phyloP scores from a whole-genome alignment of 2,329 filamentous ascomycete species.

The Paramyrothecium roridum region DNA sequence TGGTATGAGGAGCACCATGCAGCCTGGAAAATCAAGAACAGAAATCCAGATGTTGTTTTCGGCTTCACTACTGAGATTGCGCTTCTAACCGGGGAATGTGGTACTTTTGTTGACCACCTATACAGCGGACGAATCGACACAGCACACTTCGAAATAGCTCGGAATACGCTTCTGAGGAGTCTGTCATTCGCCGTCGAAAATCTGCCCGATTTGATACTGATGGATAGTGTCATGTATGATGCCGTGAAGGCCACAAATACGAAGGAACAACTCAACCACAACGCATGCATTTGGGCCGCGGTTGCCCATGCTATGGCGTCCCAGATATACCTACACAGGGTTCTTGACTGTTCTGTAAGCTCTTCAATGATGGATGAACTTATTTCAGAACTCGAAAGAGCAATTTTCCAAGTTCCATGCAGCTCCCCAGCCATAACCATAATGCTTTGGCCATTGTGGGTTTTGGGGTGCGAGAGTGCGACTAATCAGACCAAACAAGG shows the following conservation, averaged over 20 bases:
- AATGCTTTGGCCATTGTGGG: conserved; percentile 7
- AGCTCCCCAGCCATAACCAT: conserved; percentile 4
- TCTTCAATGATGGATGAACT: too few species aligned
- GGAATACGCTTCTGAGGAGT: not conserved
- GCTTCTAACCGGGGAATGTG: not conserved
- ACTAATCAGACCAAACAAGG: too few species aligned
- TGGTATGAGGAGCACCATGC: not conserved
- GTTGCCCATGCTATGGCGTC: not conserved
- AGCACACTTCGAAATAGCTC: not conserved
- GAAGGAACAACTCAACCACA: not conserved
- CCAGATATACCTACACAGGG: not conserved
- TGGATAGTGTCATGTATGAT: not conserved
- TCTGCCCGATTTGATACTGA: not conserved
- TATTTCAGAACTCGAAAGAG: not conserved
- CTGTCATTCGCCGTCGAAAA: not conserved
- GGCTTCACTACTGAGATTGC: not conserved
- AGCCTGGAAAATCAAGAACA: not conserved
- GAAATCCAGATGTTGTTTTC: not conserved
- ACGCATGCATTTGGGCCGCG: not conserved
- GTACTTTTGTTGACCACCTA: not conserved
- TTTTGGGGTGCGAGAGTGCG: conserved; percentile 5
- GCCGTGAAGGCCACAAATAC: not conserved
- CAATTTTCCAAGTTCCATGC: not conserved
- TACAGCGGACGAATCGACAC: not conserved
- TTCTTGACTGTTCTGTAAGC: too few species aligned